Percentiles rank a stretch among this genome's conserved stretches.
Conservation (phyloP, 1,284 basidiomycete species). For the Naganishia cerealis region DNA sequence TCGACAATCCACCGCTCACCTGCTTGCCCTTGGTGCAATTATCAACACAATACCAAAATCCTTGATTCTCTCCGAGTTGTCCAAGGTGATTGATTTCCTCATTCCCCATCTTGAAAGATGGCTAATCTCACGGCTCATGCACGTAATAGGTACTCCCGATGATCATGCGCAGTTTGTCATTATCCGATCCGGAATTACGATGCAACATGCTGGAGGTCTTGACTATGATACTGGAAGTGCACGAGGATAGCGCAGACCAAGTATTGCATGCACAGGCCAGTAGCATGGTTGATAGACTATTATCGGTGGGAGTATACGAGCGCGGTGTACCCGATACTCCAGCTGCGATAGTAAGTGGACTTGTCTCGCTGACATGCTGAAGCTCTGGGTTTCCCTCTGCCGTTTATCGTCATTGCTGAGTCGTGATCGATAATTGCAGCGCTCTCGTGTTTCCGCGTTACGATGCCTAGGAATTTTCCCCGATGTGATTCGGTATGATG, state of each 20-base stretch:
- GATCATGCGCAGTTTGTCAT: constrained; percentile 76
- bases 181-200: constrained; percentile 72
- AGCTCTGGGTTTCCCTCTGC: constrained; percentile 23
- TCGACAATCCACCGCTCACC: constrained; percentile 58
- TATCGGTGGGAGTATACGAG: constrained; percentile 58
- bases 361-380: not conserved
- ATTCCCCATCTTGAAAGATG: not conserved
- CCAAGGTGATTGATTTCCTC: constrained; percentile 57
- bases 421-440: constrained; percentile 56
- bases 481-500: constrained; percentile 70
- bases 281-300: constrained; percentile 69
- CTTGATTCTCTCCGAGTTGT: constrained; percentile 66
- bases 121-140: not conserved
- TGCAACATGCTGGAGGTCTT: constrained; percentile 78
- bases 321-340: constrained; percentile 31
- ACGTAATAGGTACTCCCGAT: constrained; percentile 74
- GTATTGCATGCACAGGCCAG: constrained; percentile 68
- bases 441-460: constrained; percentile 73
- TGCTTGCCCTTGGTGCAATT: constrained; percentile 80
- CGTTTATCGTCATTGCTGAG: constrained; percentile 41
- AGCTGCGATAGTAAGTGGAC: constrained; percentile 43
- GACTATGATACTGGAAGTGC: constrained; percentile 67
- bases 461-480: constrained; percentile 72
- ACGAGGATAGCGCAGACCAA: constrained; percentile 56
- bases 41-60: constrained; percentile 77